Evolutionary conservation across 257 asterid species (phyloP).

Genomic region (Nicotiana tomentosiformis): DNA sequence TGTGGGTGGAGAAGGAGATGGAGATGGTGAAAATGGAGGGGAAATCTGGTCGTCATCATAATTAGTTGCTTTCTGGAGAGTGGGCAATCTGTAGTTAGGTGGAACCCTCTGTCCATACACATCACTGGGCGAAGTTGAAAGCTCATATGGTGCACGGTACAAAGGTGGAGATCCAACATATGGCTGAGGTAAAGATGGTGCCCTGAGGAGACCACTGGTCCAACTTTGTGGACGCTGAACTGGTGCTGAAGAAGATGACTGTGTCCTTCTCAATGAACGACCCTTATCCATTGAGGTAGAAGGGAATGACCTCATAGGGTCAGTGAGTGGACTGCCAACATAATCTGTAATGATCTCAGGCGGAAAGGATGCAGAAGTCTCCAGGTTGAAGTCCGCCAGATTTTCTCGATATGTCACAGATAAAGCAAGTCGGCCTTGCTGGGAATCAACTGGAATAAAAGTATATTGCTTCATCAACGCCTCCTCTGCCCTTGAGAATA

Average conservation of each 20-base stretch:
- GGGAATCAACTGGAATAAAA: slow-evolving; percentile 76
- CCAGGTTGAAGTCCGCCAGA: slow-evolving; percentile 65
- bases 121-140: slow-evolving; percentile 53
- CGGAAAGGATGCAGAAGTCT: slow-evolving; percentile 60
- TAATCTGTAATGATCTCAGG: slow-evolving; percentile 84
- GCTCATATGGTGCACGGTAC: slow-evolving; percentile 49
- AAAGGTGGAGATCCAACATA: slow-evolving; percentile 69
- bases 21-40: slow-evolving; percentile 87
- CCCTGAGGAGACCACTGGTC: slow-evolving; percentile 81
- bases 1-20: slow-evolving; percentile 58
- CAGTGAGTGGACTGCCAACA: slow-evolving; percentile 92
- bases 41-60: slow-evolving; percentile 65
- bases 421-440: slow-evolving; percentile 75
- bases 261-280: slow-evolving; percentile 38
- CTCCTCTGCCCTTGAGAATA: slow-evolving; percentile 72
- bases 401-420: slow-evolving; percentile 75
- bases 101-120: slow-evolving; percentile 34
- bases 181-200: slow-evolving; percentile 38
- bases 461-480: slow-evolving; percentile 57
- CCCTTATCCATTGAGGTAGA: slow-evolving; percentile 40
- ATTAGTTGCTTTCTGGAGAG: slow-evolving; percentile 31
- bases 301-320: slow-evolving; percentile 68
- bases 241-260: slow-evolving; percentile 41
- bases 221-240: slow-evolving; percentile 86
- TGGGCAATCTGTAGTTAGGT: slow-evolving; percentile 33